Percentiles rank a stretch among this genome's conserved stretches.
Conservation (phyloP, 257 asterid species). For the Solanum acaule region DNA sequence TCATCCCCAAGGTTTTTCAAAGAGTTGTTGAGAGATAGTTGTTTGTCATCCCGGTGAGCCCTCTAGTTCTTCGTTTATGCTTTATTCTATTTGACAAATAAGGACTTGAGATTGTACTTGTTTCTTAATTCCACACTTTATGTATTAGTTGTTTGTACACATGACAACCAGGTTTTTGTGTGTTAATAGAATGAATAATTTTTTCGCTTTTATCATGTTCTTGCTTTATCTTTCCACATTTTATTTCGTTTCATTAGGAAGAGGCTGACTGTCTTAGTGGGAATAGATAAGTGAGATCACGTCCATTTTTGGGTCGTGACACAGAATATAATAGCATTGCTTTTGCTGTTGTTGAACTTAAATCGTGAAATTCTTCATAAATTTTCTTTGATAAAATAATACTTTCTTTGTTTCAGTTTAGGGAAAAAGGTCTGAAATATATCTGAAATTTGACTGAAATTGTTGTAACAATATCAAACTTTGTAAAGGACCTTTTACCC, state of each 20-base stretch:
- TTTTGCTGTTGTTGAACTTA: background rate
- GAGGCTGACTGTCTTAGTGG: background rate
- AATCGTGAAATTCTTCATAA: background rate
- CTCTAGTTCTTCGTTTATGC: background rate
- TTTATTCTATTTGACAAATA: too few species aligned
- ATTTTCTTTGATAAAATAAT: too few species aligned
- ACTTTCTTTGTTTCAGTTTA: background rate
- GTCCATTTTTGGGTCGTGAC: background rate
- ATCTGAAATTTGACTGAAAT: too few species aligned
- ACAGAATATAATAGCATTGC: background rate
- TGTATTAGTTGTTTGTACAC: background rate
- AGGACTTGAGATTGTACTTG: background rate
- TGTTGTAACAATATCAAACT: too few species aligned
- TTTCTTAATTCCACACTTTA: too few species aligned
- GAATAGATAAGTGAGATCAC: background rate
- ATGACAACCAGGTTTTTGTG: background rate
- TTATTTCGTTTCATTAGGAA: background rate
- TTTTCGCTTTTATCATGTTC: background rate
- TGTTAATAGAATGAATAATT: too few species aligned
- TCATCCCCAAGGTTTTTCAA: background rate
- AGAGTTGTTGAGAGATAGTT: background rate
- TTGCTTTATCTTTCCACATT: background rate
- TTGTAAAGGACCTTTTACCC: too few species aligned
- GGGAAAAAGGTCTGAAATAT: too few species aligned
- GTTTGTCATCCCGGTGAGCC: too few species aligned